Conservation (phyloP, 2,329 filamentous ascomycete species). For the Colletotrichum sp. region DNA sequence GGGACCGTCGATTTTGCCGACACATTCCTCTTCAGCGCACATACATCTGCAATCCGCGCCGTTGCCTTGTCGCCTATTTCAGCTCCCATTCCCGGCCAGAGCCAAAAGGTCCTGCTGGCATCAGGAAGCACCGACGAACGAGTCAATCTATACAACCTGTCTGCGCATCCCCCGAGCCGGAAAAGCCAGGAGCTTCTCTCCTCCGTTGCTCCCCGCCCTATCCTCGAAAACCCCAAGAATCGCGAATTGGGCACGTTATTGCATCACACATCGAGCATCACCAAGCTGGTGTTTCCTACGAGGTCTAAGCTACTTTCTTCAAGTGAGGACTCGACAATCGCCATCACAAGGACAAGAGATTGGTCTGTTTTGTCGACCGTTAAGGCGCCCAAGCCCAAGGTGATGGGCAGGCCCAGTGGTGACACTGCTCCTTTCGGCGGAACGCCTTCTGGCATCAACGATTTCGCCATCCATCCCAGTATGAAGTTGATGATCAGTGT, state of each 20-base stretch:
- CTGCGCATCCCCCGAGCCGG: slow-evolving; percentile 66
- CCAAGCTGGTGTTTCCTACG: slow-evolving; percentile 80
- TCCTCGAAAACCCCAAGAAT: slow-evolving; percentile 86
- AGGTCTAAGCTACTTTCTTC: slow-evolving; percentile 87
- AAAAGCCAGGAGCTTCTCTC: slow-evolving; percentile 66
- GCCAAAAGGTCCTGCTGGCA: slow-evolving; percentile 86
- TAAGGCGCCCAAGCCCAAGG: slow-evolving; percentile 85
- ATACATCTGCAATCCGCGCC: slow-evolving; percentile 87
- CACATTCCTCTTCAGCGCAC: slow-evolving; percentile 94
- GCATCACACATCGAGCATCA: slow-evolving; percentile 85
- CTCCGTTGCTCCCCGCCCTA: slow-evolving; percentile 71
- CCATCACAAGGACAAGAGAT: slow-evolving; percentile 85
- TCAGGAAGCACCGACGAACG: slow-evolving; percentile 93
- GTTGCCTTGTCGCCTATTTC: slow-evolving; percentile 84
- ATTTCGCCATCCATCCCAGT: slow-evolving; percentile 93
- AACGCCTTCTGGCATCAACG: slow-evolving; percentile 87
- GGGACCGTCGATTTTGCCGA: slow-evolving; percentile 74
- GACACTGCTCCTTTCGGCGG: slow-evolving; percentile 86
- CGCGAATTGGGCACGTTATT: slow-evolving; percentile 85
- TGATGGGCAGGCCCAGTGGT: slow-evolving; percentile 80
- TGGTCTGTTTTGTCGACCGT: slow-evolving; percentile 88
- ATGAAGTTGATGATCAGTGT: slow-evolving; percentile 97
- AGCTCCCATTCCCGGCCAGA: slow-evolving; percentile 61
- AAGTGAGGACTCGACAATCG: slow-evolving; percentile 89
- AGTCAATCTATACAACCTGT: slow-evolving; percentile 93